Evolutionary conservation across 78 protist genomes (phyloP).

Genomic region (Guillardia theta): DNA sequence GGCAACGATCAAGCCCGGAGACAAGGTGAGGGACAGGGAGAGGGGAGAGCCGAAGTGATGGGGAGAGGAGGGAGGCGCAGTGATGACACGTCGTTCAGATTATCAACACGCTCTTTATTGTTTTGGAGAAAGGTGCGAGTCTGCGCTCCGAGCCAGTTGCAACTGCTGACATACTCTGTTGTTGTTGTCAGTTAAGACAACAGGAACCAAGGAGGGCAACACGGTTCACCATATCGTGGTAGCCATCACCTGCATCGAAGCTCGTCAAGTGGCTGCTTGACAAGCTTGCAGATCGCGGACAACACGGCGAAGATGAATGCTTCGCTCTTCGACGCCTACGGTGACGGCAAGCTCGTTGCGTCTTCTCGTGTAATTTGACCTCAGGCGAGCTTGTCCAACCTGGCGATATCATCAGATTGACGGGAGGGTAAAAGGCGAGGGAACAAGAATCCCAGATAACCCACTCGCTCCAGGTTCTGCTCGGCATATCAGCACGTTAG

Average conservation of each 20-base stretch:
- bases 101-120: constrained; percentile 18
- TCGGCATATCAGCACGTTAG: neutral
- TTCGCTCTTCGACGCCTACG: constrained; percentile 17
- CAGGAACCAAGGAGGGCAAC: constrained; percentile 16
- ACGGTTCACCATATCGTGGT: constrained; percentile 7
- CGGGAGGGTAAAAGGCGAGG: constrained; percentile 30
- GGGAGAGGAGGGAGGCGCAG: too few species aligned
- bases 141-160: neutral
- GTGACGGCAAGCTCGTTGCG: neutral
- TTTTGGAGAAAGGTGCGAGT: neutral
- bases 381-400: neutral
- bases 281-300: too few species aligned
- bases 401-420: neutral
- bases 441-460: too few species aligned
- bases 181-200: neutral
- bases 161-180: neutral
- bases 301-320: constrained; percentile 30
- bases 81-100: too few species aligned
- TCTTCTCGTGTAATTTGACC: neutral
- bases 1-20: neutral
- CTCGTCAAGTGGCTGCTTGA: too few species aligned
- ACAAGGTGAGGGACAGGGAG: too few species aligned
- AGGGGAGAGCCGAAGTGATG: too few species aligned
- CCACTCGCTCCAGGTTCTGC: neutral
- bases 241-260: too few species aligned